phyloP scores from a whole-genome alignment of 768 basidiomycete species.

The Podaxis carcinomalis region DNA sequence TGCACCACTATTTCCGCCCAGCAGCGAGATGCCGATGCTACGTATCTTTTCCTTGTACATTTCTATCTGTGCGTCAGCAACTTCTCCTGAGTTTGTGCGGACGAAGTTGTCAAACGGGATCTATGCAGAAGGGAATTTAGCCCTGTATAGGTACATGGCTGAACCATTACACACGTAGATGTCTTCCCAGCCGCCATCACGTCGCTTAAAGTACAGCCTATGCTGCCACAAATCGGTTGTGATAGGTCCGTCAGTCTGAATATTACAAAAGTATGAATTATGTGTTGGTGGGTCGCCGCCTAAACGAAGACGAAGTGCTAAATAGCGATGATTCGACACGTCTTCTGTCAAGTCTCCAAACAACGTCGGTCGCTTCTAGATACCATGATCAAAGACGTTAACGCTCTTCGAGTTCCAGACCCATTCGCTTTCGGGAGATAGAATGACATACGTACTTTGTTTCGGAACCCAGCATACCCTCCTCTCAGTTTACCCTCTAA shows the following conservation, averaged over 20 bases:
- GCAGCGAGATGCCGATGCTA: slow-evolving; percentile 80
- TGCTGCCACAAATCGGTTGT: slow-evolving; percentile 94
- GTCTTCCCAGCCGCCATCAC: slow-evolving; percentile 74
- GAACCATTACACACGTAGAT: slow-evolving; percentile 52
- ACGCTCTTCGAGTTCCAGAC: neutral
- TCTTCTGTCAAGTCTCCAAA: slow-evolving; percentile 88
- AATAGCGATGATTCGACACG: slow-evolving; percentile 73
- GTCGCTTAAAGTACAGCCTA: slow-evolving; percentile 71
- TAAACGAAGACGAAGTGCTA: slow-evolving; percentile 75
- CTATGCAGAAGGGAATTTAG: slow-evolving; percentile 30
- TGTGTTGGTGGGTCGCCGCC: slow-evolving; percentile 73
- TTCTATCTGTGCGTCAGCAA: slow-evolving; percentile 62
- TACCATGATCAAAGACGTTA: neutral
- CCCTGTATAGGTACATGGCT: neutral
- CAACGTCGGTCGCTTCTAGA: slow-evolving; percentile 68
- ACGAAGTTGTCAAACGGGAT: slow-evolving; percentile 79
- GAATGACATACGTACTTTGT: slow-evolving; percentile 46
- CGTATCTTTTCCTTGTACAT: slow-evolving; percentile 76
- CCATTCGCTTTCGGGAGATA: neutral
- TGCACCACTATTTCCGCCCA: slow-evolving; percentile 78
- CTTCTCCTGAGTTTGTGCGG: slow-evolving; percentile 68
- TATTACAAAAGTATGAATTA: slow-evolving; percentile 88
- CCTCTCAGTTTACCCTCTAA: slow-evolving; percentile 66
- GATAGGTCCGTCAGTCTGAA: slow-evolving; percentile 83
- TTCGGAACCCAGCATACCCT: slow-evolving; percentile 91